A percentile compares a stretch with the other conserved stretches of the same genome.
Conservation (phyloP, 257 asterid species). For the Solanum neorickii region DNA sequence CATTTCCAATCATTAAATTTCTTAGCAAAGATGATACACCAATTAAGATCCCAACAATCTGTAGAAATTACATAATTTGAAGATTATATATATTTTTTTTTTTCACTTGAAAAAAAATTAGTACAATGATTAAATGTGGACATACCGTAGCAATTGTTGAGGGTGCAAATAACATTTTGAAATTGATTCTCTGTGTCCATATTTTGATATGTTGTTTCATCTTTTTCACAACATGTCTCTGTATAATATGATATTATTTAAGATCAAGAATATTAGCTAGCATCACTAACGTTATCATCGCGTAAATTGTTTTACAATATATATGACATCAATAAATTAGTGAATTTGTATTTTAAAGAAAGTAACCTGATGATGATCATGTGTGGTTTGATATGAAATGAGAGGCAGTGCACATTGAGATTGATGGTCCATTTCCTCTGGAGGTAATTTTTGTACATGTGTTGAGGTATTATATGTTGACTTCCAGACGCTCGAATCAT, state of each 20-base stretch:
- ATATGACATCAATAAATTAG: neutral
- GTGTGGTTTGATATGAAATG: neutral
- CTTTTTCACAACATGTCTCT: neutral
- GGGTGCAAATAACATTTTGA: constrained; percentile 17
- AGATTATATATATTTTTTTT: neutral
- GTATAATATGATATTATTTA: neutral
- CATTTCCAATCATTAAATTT: constrained; percentile 1
- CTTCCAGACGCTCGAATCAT: constrained; percentile 5
- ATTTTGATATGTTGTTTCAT: neutral
- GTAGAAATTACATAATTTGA: neutral
- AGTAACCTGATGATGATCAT: neutral
- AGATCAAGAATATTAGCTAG: too few species aligned
- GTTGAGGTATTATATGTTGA: neutral
- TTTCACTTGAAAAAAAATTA: neutral
- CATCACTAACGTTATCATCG: too few species aligned
- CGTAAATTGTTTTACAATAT: neutral
- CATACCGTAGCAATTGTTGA: constrained; percentile 13
- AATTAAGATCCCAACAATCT: constrained; percentile 4
- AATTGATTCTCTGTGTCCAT: neutral
- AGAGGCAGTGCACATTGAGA: neutral
- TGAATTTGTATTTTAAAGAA: neutral
- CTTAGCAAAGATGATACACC: constrained; percentile 1
- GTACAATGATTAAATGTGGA: neutral
- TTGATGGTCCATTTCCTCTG: neutral
- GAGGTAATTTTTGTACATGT: neutral